Conservation (phyloP, 139 green algal species). For the Micractinium sp. region DNA sequence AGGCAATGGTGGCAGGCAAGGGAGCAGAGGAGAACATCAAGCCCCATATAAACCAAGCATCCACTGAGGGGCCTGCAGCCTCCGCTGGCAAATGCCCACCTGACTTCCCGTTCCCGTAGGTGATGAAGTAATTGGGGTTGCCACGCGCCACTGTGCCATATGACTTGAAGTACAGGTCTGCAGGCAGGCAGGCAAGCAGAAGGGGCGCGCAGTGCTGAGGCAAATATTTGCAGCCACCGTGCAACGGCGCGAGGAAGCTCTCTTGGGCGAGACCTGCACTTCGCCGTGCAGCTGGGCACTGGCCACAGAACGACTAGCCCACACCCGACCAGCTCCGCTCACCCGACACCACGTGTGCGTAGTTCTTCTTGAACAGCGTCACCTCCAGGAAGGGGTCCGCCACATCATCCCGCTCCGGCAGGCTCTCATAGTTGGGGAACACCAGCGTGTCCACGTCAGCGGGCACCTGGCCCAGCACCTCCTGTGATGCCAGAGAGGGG, state of each 20-base stretch:
- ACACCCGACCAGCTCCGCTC: not conserved
- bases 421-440: constrained; percentile 86
- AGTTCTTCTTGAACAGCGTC: constrained; percentile 88
- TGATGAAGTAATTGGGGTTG: constrained; percentile 91
- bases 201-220: too few species aligned
- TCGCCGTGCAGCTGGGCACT: too few species aligned
- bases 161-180: constrained; percentile 73
- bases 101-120: constrained; percentile 83
- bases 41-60: not conserved
- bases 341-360: constrained; percentile 69
- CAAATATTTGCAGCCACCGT: too few species aligned
- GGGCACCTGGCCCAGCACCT: constrained; percentile 43
- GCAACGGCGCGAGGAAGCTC: too few species aligned
- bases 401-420: constrained; percentile 70
- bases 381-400: constrained; percentile 79
- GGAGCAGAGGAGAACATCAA: too few species aligned
- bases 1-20: not conserved
- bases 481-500: not conserved
- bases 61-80: not conserved
- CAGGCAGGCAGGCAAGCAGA: not conserved
- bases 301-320: too few species aligned
- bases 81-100: not conserved
- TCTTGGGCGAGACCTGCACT: too few species aligned
- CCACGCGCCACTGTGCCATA: constrained; percentile 67
- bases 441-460: constrained; percentile 77